phyloP scores from a whole-genome alignment of 129 eudicot genomes.

The Tagetes patula region DNA sequence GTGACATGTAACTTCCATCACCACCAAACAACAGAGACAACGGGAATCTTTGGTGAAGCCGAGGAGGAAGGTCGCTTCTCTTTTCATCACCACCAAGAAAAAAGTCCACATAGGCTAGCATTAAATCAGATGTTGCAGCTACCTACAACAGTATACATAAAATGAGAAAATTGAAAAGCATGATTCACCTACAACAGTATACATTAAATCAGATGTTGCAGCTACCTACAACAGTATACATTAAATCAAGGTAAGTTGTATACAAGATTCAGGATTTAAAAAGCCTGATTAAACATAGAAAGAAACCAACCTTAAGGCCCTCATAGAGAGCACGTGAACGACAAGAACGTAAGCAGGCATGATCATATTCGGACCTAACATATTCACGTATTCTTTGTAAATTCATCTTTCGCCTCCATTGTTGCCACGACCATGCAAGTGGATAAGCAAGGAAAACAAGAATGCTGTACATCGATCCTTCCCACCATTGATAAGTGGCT shows the following conservation, averaged over 20 bases:
- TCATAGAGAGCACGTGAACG: constrained; percentile 98
- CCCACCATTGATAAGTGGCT: constrained; percentile 96
- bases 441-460: constrained; percentile 84
- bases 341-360: constrained; percentile 96
- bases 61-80: constrained; percentile 86
- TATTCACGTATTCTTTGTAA: constrained; percentile 85
- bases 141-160: constrained; percentile 46
- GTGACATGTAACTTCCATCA: constrained; percentile 94
- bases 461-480: constrained; percentile 75
- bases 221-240: constrained; percentile 56
- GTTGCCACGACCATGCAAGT: constrained; percentile 97
- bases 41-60: constrained; percentile 80
- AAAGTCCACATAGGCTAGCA: constrained; percentile 86
- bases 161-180: neutral
- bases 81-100: constrained; percentile 97
- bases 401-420: constrained; percentile 85
- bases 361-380: constrained; percentile 96
- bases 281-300: neutral
- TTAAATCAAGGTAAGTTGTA: neutral
- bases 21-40: constrained; percentile 83
- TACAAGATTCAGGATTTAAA: neutral
- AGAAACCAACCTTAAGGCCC: constrained; percentile 73
- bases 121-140: constrained; percentile 90
- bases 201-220: constrained; percentile 89
- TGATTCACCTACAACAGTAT: neutral